phyloP scores from a whole-genome alignment of 73 alveolate species.

The Tetrahymena elliotti region DNA sequence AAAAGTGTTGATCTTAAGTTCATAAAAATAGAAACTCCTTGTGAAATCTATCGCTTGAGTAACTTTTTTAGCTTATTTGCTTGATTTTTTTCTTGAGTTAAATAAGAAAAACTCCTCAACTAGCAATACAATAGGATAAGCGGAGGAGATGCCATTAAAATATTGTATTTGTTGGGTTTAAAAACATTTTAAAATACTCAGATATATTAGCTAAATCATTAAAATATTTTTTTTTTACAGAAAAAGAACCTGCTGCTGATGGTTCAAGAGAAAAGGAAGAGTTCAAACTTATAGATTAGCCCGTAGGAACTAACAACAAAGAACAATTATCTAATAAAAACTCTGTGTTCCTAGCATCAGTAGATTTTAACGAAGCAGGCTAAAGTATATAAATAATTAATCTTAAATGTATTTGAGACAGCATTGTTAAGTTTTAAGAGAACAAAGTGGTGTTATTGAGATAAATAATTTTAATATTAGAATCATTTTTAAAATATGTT shows the following conservation, averaged over 20 bases:
- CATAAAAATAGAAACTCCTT: slow-evolving; percentile 13
- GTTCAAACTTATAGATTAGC: not conserved
- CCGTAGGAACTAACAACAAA: not conserved
- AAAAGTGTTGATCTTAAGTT: slow-evolving; percentile 45
- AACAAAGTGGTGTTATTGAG: not conserved
- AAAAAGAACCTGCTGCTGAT: not conserved
- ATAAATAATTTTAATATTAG: not conserved
- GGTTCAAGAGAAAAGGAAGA: not conserved
- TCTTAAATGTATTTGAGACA: not conserved
- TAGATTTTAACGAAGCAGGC: not conserved
- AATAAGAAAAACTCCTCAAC: not conserved
- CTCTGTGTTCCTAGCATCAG: not conserved
- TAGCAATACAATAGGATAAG: not conserved
- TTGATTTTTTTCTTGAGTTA: not conserved
- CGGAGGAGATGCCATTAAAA: not conserved
- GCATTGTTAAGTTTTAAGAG: not conserved
- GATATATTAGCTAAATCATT: not conserved
- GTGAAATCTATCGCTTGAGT: slow-evolving; percentile 31
- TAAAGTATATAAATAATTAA: not conserved
- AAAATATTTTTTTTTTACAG: not conserved
- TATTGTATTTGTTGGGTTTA: not conserved
- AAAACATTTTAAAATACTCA: not conserved
- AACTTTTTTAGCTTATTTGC: not conserved
- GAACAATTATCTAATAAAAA: not conserved
- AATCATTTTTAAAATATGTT: not conserved